Conservation (phyloP, 2,329 filamentous ascomycete species). For the Dendryphion nanum region DNA sequence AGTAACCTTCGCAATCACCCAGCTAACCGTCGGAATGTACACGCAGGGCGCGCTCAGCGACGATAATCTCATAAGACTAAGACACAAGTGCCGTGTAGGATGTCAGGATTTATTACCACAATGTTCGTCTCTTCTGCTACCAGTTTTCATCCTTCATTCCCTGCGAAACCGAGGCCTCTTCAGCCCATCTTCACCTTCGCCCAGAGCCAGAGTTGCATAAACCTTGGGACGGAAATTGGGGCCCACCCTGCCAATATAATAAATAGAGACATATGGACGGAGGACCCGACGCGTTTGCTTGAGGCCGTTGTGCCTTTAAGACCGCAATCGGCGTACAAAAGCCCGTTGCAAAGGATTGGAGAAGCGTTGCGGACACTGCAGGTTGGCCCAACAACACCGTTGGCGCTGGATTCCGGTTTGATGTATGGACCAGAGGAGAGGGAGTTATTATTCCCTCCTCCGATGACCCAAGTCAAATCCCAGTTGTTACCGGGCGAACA, state of each 20-base stretch:
- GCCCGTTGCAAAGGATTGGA: conserved; percentile 30
- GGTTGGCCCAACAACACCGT: conserved; percentile 1
- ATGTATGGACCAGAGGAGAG: background rate
- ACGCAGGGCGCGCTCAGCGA: conserved; percentile 15
- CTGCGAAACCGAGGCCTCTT: conserved; percentile 36
- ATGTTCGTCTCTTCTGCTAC: conserved; percentile 60
- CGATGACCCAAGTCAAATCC: conserved; percentile 4
- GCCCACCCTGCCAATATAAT: too few species aligned
- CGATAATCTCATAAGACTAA: conserved; percentile 18
- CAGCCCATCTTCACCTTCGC: conserved; percentile 46
- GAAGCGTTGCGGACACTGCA: conserved; percentile 24
- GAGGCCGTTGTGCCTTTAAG: conserved; percentile 15
- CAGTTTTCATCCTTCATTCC: conserved; percentile 29
- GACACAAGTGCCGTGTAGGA: conserved; percentile 38
- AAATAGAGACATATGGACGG: background rate
- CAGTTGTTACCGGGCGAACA: conserved; percentile 4
- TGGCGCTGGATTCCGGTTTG: conserved; percentile 1
- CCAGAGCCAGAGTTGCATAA: conserved; percentile 43
- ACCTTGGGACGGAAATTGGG: conserved; percentile 20
- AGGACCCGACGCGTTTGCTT: conserved; percentile 8
- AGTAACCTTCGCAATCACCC: conserved; percentile 14
- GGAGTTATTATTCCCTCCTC: conserved; percentile 1
- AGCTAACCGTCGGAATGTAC: conserved; percentile 36
- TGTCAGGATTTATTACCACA: conserved; percentile 79
- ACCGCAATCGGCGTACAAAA: conserved; percentile 28